Evolutionary conservation across 176 grass and related monocot species (phyloP), one percentile per base, ranked within the genome.

Genomic region (Oryza coarctata): DNA sequence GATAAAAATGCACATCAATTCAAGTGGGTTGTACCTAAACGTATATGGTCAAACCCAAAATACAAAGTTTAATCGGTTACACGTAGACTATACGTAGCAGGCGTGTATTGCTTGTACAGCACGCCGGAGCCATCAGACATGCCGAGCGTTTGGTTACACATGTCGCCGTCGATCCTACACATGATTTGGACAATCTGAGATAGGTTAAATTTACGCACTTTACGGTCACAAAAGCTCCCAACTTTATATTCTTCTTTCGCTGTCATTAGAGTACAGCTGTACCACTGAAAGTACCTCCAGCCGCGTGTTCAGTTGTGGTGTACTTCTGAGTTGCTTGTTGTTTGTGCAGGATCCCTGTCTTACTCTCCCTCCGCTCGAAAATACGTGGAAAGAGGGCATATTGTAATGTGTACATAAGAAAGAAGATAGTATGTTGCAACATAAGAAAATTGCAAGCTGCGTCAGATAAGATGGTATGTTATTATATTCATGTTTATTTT

Each of bases 231-330:
- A 26, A 40, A 71, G 13, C 17, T 65, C 32, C 57, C 27, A 18
- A 3, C 39, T 71, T 49, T 18, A 4, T 71, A 26, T 33, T 38
- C 6, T 30, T 40, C 60, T 78, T 45, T 79, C 68, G 28, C 39
- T 61, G 11, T 83, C 86, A 74, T 20, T n/a, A 80, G 12, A 43
- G 60, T 68, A 74, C 87, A 35, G 7, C 36, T 30, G 68, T 84
- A 14, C 27, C 1, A 9, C n/a, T 15, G 58, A 22, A 50, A 65
- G 71, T 29, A 52, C 40, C 3, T 17, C 26, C 27, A 11, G 17
- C 20, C 20, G 2, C 38, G 10, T 58, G 8, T 44, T 65, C 68
- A 26, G 70, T 82, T 12, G 10, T 6, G 20, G 8, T 58, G 55
- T n/a, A n/a, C 22, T 58, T 58, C 55, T 23, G 22, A 65, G 29